Evolutionary conservation across 345 rosid species (phyloP), one percentile per base, ranked within the genome.

Genomic region (Fremontodendron californicum): DNA sequence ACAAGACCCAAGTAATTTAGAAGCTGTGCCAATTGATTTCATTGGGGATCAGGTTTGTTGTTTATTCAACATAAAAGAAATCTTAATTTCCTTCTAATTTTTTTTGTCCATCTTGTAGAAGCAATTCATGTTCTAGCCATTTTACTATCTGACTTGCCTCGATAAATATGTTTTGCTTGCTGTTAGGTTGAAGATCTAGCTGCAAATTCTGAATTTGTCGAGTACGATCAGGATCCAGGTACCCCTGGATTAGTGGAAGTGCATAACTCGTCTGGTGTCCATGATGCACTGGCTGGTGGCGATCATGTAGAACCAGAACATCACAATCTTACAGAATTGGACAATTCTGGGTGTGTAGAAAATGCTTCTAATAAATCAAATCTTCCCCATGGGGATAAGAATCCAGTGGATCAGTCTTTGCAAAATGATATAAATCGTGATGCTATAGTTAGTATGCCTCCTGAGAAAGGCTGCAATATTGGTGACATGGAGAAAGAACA

Each of bases 191-290:
- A 82, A 78, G 86, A 72, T 81, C 78, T 76, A 58, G 78, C 46
- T 61, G 75, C 79, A 80, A 70, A 77, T 83, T 84, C 88, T 82
- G 94, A 91, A 81, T 70, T 73, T 54, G 16, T 63, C 4, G 98
- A 88, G 81, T 89, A 87, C 83, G 97, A 96, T 43, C 93, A 93
- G 83, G 99, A 97, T 82, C 97, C 98, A 71, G 85, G 89, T 74
- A 92, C 98, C 75, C 99, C 99, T 78, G 96, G 93, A 75, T 81
- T 92, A 79, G 87, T 86, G 73, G 89, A 90, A 85, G 96, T 88
- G 85, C 89, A 92, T 78, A 90, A 92, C 79, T 73, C 81, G 78
- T 87, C 90, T 52, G 85, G 80, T 82, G 88, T 86, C 77, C 86
- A 94, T 82, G 90, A 92, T 76, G 85, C 86, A 61, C 85, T 87